Evolutionary conservation across 768 basidiomycete genomes (phyloP).

Genomic region (Holtermanniella nyarrowii): DNA sequence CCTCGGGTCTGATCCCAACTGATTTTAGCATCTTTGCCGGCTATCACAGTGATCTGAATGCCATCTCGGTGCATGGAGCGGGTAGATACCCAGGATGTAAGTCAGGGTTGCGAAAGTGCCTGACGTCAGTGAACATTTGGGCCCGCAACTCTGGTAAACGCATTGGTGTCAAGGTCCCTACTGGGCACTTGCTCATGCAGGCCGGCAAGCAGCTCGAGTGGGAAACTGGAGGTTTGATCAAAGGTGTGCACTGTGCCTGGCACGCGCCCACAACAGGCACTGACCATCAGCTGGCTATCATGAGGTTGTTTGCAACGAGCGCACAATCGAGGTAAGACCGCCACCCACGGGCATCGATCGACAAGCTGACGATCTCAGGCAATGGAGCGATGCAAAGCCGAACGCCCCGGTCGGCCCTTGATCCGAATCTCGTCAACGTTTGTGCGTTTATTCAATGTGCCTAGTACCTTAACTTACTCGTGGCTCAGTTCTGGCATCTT

Average conservation of each 20-base stretch:
- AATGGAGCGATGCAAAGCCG: constrained; percentile 52
- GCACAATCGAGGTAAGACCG: constrained; percentile 55
- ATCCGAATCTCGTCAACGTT: constrained; percentile 95
- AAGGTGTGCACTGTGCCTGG: constrained; percentile 34
- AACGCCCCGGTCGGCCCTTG: constrained; percentile 64
- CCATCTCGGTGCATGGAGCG: constrained; percentile 47
- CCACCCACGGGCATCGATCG: background rate
- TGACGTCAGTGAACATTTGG: constrained; percentile 86
- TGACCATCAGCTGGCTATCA: constrained; percentile 63
- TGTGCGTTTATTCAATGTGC: constrained; percentile 24
- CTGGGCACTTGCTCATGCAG: constrained; percentile 76
- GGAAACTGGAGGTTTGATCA: constrained; percentile 59
- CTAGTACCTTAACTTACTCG: background rate
- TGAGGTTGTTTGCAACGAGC: constrained; percentile 81
- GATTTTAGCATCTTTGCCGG: constrained; percentile 69
- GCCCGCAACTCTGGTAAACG: constrained; percentile 86
- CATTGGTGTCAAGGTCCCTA: constrained; percentile 75
- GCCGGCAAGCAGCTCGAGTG: constrained; percentile 94
- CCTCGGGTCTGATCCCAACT: background rate
- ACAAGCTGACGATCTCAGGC: constrained; percentile 43
- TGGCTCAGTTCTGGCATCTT: constrained; percentile 66
- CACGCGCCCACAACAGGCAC: background rate
- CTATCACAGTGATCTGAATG: constrained; percentile 90
- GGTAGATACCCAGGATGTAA: constrained; percentile 9
- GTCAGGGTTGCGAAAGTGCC: background rate